Evolutionary conservation across 78 protist genomes (phyloP).

Genomic region (Diacronema lutheri): DNA sequence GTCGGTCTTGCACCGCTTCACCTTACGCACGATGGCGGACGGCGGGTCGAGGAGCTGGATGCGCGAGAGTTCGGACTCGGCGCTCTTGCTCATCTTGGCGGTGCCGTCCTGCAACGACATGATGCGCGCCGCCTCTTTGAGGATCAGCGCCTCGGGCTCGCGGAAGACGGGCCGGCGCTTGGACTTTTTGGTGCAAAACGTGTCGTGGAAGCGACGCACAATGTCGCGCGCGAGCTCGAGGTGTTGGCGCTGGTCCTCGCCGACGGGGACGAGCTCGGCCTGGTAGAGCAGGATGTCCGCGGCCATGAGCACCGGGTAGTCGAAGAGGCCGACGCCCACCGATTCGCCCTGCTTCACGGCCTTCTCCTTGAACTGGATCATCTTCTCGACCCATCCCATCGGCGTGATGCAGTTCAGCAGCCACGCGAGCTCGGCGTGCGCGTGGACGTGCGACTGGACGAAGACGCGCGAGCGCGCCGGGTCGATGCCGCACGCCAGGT

Average conservation of each 20-base stretch:
- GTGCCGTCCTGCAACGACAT: conserved; percentile 34
- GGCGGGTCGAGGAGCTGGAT: conserved; percentile 44
- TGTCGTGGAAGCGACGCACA: conserved; percentile 29
- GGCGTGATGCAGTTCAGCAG: conserved; percentile 50
- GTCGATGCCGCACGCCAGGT: conserved; percentile 40
- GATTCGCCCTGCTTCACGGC: conserved; percentile 13
- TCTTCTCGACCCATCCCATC: conserved; percentile 41
- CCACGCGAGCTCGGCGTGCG: conserved; percentile 46
- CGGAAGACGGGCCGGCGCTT: neutral
- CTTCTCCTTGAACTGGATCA: conserved; percentile 58
- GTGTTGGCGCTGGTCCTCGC: conserved; percentile 58
- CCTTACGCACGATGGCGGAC: conserved; percentile 6
- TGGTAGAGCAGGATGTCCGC: conserved; percentile 49
- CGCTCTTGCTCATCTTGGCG: conserved; percentile 10
- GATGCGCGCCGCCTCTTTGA: conserved; percentile 1
- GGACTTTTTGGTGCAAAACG: neutral
- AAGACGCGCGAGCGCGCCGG: conserved; percentile 17
- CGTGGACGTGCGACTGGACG: conserved; percentile 37
- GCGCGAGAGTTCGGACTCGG: conserved; percentile 27
- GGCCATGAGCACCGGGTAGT: conserved; percentile 53
- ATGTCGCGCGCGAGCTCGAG: conserved; percentile 48
- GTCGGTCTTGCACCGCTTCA: conserved; percentile 41
- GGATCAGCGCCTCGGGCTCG: neutral
- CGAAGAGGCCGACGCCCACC: conserved; percentile 32
- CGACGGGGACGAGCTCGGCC: conserved; percentile 25